Evolutionary conservation across 768 basidiomycete species (phyloP).

Genomic region (Psilocybe azurescens): DNA sequence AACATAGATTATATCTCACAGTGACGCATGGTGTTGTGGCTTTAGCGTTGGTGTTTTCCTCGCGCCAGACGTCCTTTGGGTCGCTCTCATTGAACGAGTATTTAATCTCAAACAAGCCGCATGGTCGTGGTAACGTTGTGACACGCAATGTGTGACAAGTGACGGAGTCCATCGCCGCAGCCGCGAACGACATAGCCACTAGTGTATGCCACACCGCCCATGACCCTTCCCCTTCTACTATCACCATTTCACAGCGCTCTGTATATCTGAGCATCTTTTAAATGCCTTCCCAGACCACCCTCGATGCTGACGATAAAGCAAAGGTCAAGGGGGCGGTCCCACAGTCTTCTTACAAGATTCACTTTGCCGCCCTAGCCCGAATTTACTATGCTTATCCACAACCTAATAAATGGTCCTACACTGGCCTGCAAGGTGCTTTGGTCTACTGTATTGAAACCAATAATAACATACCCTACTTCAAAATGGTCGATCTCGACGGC

Average conservation of each 20-base stretch:
- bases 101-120: not conserved
- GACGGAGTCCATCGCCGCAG: slow-evolving; percentile 14
- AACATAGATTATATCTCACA: too few relatives aligned
- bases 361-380: slow-evolving; percentile 80
- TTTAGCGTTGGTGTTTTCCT: too few relatives aligned
- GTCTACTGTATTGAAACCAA: slow-evolving; percentile 69
- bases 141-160: slow-evolving; percentile 3
- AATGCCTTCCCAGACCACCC: slow-evolving; percentile 78
- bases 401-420: slow-evolving; percentile 81
- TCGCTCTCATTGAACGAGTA: too few relatives aligned
- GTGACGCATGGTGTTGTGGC: too few relatives aligned
- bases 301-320: slow-evolving; percentile 77
- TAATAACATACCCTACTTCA: slow-evolving; percentile 64
- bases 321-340: slow-evolving; percentile 73
- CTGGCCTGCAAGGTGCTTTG: slow-evolving; percentile 87
- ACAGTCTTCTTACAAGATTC: slow-evolving; percentile 69
- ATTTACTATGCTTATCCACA: slow-evolving; percentile 90
- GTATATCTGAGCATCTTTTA: not conserved
- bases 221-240: slow-evolving; percentile 13
- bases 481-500: slow-evolving; percentile 83
- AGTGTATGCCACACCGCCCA: slow-evolving; percentile 1
- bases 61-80: too few relatives aligned
- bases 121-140: not conserved
- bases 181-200: not conserved
- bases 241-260: slow-evolving; percentile 4